Conservation (phyloP, 768 basidiomycete genomes). For the Pseudohyphozyma bogoriensis region DNA sequence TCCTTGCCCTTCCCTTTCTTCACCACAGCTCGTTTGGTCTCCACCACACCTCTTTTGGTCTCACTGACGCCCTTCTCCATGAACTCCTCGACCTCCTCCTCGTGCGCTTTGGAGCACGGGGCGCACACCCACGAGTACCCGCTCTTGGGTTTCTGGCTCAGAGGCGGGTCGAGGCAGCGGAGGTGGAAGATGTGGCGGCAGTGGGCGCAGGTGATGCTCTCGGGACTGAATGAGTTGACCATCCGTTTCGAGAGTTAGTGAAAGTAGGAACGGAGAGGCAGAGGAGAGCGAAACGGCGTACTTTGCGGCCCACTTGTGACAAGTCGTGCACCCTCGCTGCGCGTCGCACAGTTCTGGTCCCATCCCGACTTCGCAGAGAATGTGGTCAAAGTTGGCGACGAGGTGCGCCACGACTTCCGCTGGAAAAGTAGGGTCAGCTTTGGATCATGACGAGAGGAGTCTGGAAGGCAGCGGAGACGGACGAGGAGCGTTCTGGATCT, state of each 20-base stretch:
- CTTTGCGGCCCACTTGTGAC: slow-evolving; percentile 80
- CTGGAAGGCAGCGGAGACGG: too few relatives aligned
- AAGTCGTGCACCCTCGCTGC: slow-evolving; percentile 74
- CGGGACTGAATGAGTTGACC: slow-evolving; percentile 51
- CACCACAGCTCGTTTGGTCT: too few relatives aligned
- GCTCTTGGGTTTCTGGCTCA: slow-evolving; percentile 79
- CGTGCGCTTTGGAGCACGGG: slow-evolving; percentile 77
- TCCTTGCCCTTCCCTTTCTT: slow-evolving; percentile 12
- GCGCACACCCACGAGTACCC: slow-evolving; percentile 98
- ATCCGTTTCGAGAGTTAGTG: slow-evolving; percentile 23
- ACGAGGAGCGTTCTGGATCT: slow-evolving; percentile 69
- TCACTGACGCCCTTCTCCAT: slow-evolving; percentile 22
- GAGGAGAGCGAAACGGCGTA: slow-evolving; percentile 40
- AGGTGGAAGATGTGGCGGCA: slow-evolving; percentile 95
- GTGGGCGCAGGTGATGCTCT: slow-evolving; percentile 77
- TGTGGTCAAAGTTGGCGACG: slow-evolving; percentile 77
- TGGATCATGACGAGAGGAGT: too few relatives aligned
- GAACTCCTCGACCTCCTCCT: slow-evolving; percentile 40
- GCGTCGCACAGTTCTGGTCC: slow-evolving; percentile 79
- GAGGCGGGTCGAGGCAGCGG: slow-evolving; percentile 82
- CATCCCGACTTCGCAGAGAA: slow-evolving; percentile 88
- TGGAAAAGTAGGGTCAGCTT: slow-evolving; percentile 49
- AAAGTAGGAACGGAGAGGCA: not conserved
- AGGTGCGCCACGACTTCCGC: slow-evolving; percentile 68
- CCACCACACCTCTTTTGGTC: slow-evolving; percentile 1